Base-by-base conservation (phyloP, 176 grass and related monocot species). In the Themeda triandra region DNA sequence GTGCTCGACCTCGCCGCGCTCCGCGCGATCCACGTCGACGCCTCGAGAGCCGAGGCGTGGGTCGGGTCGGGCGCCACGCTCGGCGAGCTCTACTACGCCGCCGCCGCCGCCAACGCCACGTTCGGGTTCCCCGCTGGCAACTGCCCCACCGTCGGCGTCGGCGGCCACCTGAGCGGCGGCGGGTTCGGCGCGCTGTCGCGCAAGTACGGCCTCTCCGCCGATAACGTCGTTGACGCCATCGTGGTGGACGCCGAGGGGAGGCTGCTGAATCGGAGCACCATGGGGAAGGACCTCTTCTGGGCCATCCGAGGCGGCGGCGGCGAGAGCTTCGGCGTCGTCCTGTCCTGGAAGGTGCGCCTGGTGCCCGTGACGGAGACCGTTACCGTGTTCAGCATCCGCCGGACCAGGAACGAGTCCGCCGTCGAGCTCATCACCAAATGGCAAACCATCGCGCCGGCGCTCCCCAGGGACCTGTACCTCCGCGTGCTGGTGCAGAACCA, bases 151-250 rank as follows among this genome's bases (percentile, higher is more conserved):
- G 18, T 54, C 6, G 49, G 49, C 18, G 18, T 54, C 42, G 89
- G 85, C 49, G 85, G 89, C 15, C 49, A 54, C 18, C 15, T 54
- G 18, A 54, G 49, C 18, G 49, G 49, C 49, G 49, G 49, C 4
- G 49, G 85, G 85, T 71, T 87, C 2, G 85, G 85, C 44, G 18
- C 63, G 40, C 49, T 85, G 41, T 65, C 54, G 70, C 66, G 82
- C 53, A 91, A 85, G 69, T 84, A 91, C 54, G 81, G 85, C 32
- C 71, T 91, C 23, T 27, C 81, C 21, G 41, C 37, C 9, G 84
- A 86, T 68, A 80, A 86, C 56, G 56, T 80, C 29, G 14, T 86
- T 21, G 77, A 86, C n/a, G 66, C 79, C 44, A 19, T 18, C 6
- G 13, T 91, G 4, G 89, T 91, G 6, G 72, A 87, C 40, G 76